A percentile compares a stretch with the other conserved stretches of the same genome.
These are phyloP conservation scores for Pseudogymnoascus sp. DNA, from an alignment of 2,329 filamentous ascomycete genomes.

Conservation along the genomic window DNA sequence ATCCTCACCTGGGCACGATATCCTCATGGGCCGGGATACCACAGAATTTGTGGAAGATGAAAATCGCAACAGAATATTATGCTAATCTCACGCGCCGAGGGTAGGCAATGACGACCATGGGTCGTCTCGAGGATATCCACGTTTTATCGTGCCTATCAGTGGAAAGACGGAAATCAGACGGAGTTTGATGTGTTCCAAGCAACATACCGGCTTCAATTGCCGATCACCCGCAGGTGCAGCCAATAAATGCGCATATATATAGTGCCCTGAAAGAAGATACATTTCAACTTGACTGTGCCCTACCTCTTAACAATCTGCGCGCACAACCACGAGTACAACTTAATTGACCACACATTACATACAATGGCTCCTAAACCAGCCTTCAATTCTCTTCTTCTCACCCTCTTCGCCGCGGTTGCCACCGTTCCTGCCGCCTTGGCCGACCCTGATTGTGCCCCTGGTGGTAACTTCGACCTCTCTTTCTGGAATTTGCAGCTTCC, in stretches of 20 bases:
- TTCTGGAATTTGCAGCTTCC: constrained; percentile 8
- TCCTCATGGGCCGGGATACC: not conserved
- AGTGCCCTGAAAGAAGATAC: not conserved
- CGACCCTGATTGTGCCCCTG: constrained; percentile 31
- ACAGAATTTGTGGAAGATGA: not conserved
- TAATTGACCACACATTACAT: not conserved
- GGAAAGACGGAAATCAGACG: not conserved
- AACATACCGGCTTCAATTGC: not conserved
- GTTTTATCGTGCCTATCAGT: not conserved
- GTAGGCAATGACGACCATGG: not conserved
- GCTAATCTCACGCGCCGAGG: not conserved
- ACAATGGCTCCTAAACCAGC: not conserved
- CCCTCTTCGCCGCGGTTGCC: not conserved
- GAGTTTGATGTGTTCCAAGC: not conserved
- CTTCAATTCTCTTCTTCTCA: not conserved
- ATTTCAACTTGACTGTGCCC: not conserved
- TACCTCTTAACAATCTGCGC: not conserved
- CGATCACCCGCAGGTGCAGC: not conserved
- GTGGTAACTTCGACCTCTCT: constrained; percentile 8
- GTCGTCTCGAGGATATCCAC: not conserved
- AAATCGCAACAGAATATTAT: not conserved
- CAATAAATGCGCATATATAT: constrained; percentile 3
- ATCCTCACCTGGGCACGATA: not conserved
- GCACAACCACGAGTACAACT: not conserved
- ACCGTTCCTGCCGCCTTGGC: not conserved